phyloP scores from a whole-genome alignment of 2,329 filamentous ascomycete species.

The Cordyceps pruinosa region DNA sequence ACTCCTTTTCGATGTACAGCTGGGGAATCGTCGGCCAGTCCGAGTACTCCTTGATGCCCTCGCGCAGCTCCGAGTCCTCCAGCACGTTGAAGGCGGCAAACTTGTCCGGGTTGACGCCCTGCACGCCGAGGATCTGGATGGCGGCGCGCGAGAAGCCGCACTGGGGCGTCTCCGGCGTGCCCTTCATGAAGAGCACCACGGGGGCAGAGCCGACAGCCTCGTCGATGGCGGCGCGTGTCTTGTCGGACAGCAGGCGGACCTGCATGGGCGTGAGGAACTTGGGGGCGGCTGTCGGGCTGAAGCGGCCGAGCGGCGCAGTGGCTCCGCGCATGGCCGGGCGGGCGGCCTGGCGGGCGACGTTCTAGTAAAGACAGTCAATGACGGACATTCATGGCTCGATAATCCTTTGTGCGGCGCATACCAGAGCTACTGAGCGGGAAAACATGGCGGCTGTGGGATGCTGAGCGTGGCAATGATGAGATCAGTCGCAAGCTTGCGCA shows the following conservation, averaged over 20 bases:
- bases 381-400: background rate
- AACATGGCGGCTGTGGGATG: conserved; percentile 19
- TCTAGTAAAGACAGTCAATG: conserved; percentile 19
- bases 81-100: conserved; percentile 98
- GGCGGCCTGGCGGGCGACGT: conserved; percentile 30
- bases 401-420: conserved; percentile 7
- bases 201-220: conserved; percentile 81
- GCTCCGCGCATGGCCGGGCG: conserved; percentile 27
- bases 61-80: conserved; percentile 79
- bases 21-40: conserved; percentile 99
- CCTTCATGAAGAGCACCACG: conserved; percentile 99
- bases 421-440: conserved; percentile 20
- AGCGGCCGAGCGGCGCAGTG: conserved; percentile 15
- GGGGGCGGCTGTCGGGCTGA: background rate
- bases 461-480: conserved; percentile 4
- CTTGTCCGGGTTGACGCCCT: conserved; percentile 91
- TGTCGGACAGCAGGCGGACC: conserved; percentile 68
- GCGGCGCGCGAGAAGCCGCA: conserved; percentile 93
- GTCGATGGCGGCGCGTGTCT: conserved; percentile 78
- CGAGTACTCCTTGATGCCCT: conserved; percentile 97
- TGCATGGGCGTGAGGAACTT: conserved; percentile 30
- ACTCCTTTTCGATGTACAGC: conserved; percentile 91
- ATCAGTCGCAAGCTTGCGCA: background rate
- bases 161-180: conserved; percentile 89
- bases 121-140: conserved; percentile 89